These are phyloP conservation scores for Jaapia argillacea DNA, from an alignment of 768 basidiomycete species.

Conservation along the genomic window DNA sequence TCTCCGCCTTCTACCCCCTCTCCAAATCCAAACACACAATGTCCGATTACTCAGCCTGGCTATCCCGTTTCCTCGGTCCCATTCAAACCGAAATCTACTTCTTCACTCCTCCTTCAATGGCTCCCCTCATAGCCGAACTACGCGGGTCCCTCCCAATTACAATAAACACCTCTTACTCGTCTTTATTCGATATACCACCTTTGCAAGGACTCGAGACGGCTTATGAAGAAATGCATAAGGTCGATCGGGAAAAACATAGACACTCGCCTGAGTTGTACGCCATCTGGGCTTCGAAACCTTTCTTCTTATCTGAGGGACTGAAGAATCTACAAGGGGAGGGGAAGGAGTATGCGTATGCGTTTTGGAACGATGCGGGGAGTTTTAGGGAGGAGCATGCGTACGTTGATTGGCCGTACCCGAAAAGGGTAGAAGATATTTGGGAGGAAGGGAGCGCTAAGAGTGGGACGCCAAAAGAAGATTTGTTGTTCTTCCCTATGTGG, in stretches of 20 bases:
- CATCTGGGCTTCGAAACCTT: conserved; percentile 46
- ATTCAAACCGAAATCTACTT: conserved; percentile 45
- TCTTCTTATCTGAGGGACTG: conserved; percentile 33
- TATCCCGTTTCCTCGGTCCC: conserved; percentile 30
- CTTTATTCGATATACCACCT: conserved; percentile 40
- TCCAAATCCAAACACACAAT: conserved; percentile 37
- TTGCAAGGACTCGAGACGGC: conserved; percentile 20
- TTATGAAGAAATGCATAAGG: conserved; percentile 32
- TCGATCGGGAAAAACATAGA: conserved; percentile 31
- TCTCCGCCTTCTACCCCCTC: conserved; percentile 45
- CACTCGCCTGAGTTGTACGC: conserved; percentile 44
- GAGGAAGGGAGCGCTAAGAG: conserved; percentile 20
- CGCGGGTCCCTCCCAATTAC: conserved; percentile 25
- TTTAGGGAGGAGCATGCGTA: conserved; percentile 36
- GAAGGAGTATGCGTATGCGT: conserved; percentile 37
- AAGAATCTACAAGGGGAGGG: conserved; percentile 15
- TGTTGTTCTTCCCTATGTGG: conserved; percentile 38
- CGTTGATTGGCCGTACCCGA: conserved; percentile 35
- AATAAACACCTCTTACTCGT: conserved; percentile 34
- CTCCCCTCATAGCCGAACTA: conserved; percentile 19
- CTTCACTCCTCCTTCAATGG: conserved; percentile 34
- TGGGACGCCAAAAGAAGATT: conserved; percentile 26
- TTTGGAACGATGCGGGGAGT: conserved; percentile 50
- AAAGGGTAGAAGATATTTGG: conserved; percentile 30
- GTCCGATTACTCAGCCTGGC: conserved; percentile 35